Percentiles rank a stretch among this genome's conserved stretches.
phyloP scores from a whole-genome alignment of 495 filamentous ascomycete species.

The Penicillium alfredii region DNA sequence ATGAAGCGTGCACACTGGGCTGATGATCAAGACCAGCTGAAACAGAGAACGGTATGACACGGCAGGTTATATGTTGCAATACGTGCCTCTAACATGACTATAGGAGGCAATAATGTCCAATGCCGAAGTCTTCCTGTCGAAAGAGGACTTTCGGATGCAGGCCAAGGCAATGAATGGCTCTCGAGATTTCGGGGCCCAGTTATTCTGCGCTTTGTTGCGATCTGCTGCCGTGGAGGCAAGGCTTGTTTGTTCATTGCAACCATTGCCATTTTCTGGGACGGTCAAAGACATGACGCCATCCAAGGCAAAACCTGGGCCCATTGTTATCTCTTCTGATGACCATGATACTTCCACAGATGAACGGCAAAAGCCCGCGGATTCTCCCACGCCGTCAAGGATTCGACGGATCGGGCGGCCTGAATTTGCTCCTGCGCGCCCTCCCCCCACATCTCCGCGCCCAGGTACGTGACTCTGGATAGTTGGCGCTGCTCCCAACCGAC shows the following conservation, averaged over 20 bases:
- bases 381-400: slow-evolving; percentile 15
- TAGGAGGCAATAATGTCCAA: slow-evolving; percentile 35
- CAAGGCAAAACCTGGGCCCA: slow-evolving; percentile 31
- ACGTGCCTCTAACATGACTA: slow-evolving; percentile 4
- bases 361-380: slow-evolving; percentile 4
- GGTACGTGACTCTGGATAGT: slow-evolving; percentile 6
- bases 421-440: slow-evolving; percentile 27
- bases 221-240: slow-evolving; percentile 73
- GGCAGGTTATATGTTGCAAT: not conserved
- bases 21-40: slow-evolving; percentile 52
- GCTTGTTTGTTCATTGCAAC: slow-evolving; percentile 87
- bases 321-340: slow-evolving; percentile 37
- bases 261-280: slow-evolving; percentile 63
- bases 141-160: slow-evolving; percentile 62
- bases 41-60: slow-evolving; percentile 44
- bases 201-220: slow-evolving; percentile 83
- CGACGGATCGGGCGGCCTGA: slow-evolving; percentile 41
- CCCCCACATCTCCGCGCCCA: slow-evolving; percentile 5
- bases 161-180: slow-evolving; percentile 65
- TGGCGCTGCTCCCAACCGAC: too few relatives aligned
- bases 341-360: slow-evolving; percentile 28
- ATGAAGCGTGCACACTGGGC: slow-evolving; percentile 67
- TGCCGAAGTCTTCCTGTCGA: slow-evolving; percentile 47
- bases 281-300: slow-evolving; percentile 43
- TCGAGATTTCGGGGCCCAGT: slow-evolving; percentile 80